A percentile compares a stretch with the other conserved stretches of the same genome.
Evolutionary conservation across 2,329 filamentous ascomycete genomes (phyloP).

Genomic region (Diaporthe sp.): DNA sequence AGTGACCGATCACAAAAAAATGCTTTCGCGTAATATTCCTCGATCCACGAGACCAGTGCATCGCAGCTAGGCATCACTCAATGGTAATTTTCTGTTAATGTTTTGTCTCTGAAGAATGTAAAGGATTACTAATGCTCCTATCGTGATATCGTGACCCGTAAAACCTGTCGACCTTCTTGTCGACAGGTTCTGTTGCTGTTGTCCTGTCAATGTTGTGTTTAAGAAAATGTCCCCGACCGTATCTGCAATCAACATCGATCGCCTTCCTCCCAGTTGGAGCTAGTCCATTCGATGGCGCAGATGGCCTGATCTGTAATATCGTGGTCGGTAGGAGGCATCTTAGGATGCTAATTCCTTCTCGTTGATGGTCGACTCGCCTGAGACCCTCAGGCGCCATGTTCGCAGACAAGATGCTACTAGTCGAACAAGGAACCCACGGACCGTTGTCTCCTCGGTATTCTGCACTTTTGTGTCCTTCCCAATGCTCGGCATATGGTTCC

Average conservation of each 20-base stretch:
- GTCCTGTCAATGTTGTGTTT: slow-evolving; percentile 2
- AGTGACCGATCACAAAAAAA: background rate
- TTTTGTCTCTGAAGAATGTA: slow-evolving; percentile 28
- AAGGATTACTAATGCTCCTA: slow-evolving; percentile 34
- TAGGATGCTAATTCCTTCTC: background rate
- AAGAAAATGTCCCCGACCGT: background rate
- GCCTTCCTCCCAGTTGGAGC: background rate
- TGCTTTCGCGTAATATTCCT: background rate
- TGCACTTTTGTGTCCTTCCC: background rate
- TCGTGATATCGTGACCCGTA: slow-evolving; percentile 32
- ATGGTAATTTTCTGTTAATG: background rate
- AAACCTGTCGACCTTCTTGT: slow-evolving; percentile 7
- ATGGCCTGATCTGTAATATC: background rate
- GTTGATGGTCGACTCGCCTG: background rate
- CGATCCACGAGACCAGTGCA: background rate
- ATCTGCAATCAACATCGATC: background rate
- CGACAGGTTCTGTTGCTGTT: slow-evolving; percentile 7
- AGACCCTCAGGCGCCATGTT: background rate
- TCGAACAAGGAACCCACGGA: background rate
- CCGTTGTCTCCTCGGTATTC: background rate
- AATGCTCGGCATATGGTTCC: background rate
- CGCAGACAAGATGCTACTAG: slow-evolving; percentile 3
- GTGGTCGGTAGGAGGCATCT: background rate
- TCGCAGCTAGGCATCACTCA: background rate
- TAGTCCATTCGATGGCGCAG: background rate